Base-by-base conservation (phyloP, 1,284 basidiomycete genomes). In the Gymnopus androsaceus region DNA sequence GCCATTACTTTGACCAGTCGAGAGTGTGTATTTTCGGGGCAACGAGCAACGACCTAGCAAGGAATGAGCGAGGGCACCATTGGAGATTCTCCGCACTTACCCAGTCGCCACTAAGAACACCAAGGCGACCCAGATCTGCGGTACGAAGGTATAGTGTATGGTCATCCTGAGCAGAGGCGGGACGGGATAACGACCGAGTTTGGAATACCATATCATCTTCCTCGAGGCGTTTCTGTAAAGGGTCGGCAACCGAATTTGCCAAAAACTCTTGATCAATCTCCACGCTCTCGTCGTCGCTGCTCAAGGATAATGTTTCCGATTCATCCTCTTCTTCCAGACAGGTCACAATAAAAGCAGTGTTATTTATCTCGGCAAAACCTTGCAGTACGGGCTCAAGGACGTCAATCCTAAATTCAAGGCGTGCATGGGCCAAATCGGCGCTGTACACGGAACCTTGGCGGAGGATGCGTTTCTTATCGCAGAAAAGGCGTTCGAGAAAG, bases 91-190 rank as follows among this genome's bases (percentile, higher is more conserved):
- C 38, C 45, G 51, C 7, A 67, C 87, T 63, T 64, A 92, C 94
- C 94, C 94, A 96, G 69, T 97, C 93, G 31, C 92, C 91, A 62
- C 87, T 86, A 61, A 95, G 83, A 3, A 92, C 73, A 0, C 94
- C 94, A 27, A 94, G 72, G 47, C 79, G 77, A 11, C 84, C 85
- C 15, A 98, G 76, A 51, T 91, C 87, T 17, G 75, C 67, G 2
- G 86, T 83, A 21, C 79, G 75, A 25, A 87, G 61, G 62, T 83
- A 87, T 0, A 90, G 60, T 2, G 81, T 79, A 44, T 67, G 72
- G 51, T 82, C 74, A 57, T 85, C 81, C 12, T 73, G 48, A 1
- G 33, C 6, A 21, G 74, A 72, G 3, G 75, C 60, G 2, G 71
- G 70, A 5, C 61, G 61, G 41, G 63, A 52, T 23, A 84, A 65